Base-by-base conservation (phyloP, 768 basidiomycete genomes). In the Kwoniella sp. region DNA sequence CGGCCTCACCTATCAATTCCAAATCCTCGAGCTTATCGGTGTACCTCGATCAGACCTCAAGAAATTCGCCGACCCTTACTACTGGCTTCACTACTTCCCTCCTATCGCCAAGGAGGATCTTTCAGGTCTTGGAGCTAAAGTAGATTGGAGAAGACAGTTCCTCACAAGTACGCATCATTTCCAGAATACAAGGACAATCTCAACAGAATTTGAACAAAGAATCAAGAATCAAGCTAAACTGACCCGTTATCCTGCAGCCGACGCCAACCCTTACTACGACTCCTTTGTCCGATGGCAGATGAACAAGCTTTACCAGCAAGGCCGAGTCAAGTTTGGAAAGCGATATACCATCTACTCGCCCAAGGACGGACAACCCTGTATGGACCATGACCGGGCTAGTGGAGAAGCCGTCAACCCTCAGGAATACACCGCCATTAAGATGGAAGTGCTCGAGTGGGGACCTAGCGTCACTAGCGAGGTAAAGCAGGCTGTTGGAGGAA, bases 281-380 rank as follows among this genome's bases (percentile, higher is more conserved):
- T 82, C 90, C 1, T 98, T 99, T 76, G 91, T 99, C 52, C 88
- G 93, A 33, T 99, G 96, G 96, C 96, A 99, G 77, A 88, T 92
- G 80, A 97, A 95, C 84, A 92, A 91, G 78, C 84, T 98, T 9
- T 85, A 91, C 81, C 83, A 82, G 47, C 83, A 92, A 51, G 89
- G 90, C 33, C 94, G 93, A 82, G 91, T 99, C 84, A 96, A 95
- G 81, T 99, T 97, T 76, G 96, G 96, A 53, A 90, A 96, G 81
- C 88, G 96, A 48, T 95, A 97, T 80, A 99, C 96, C 15, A 91
- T 99, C 76, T 99, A 96, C 85, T 94, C 91, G 68, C 92, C 93
- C 1, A 97, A 97, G 80, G 96, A 99, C 71, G 94, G 93, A 1
- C 96, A 98, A 77, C 95, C 96, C 0, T 99, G 96, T 77, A 98